Conservation (phyloP, 1,284 basidiomycete species). For the Austroboletus novae-zelandiae region DNA sequence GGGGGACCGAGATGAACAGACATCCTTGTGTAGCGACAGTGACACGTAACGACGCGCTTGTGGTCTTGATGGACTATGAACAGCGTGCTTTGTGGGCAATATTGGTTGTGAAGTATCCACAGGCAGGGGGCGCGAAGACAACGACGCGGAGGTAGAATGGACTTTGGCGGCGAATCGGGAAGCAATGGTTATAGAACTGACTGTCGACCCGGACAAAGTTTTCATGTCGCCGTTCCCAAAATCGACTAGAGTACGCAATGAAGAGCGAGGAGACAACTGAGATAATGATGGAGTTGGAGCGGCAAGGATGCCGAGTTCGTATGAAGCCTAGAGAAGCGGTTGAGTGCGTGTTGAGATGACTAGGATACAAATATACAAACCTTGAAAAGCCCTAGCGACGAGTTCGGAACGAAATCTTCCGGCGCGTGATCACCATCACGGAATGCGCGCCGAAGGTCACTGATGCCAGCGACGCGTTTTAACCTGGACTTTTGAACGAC, state of each 20-base stretch:
- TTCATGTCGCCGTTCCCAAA: slow-evolving; percentile 19
- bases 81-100: slow-evolving; percentile 6
- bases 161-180: slow-evolving; percentile 19
- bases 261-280: slow-evolving; percentile 20
- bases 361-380: slow-evolving; percentile 10
- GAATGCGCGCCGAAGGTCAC: slow-evolving; percentile 27
- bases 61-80: slow-evolving; percentile 8
- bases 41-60: slow-evolving; percentile 14
- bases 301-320: slow-evolving; percentile 26
- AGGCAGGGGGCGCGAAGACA: slow-evolving; percentile 4
- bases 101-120: slow-evolving; percentile 8
- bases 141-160: slow-evolving; percentile 10
- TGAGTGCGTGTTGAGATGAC: slow-evolving; percentile 7
- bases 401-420: slow-evolving; percentile 5
- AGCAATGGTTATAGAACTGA: slow-evolving; percentile 21
- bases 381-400: slow-evolving; percentile 16
- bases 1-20: slow-evolving; percentile 2
- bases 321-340: slow-evolving; percentile 10
- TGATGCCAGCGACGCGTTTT: slow-evolving; percentile 25
- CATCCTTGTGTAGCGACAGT: slow-evolving; percentile 2
- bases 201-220: slow-evolving; percentile 17
- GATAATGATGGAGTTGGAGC: slow-evolving; percentile 5
- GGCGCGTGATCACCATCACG: slow-evolving; percentile 8
- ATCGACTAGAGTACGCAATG: slow-evolving; percentile 27
- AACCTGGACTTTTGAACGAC: slow-evolving; percentile 12